A percentile compares a stretch with the other conserved stretches of the same genome.
These are phyloP conservation scores for Kluyveromyces lactis DNA, from an alignment of 805 yeast species.

Conservation along the genomic window DNA sequence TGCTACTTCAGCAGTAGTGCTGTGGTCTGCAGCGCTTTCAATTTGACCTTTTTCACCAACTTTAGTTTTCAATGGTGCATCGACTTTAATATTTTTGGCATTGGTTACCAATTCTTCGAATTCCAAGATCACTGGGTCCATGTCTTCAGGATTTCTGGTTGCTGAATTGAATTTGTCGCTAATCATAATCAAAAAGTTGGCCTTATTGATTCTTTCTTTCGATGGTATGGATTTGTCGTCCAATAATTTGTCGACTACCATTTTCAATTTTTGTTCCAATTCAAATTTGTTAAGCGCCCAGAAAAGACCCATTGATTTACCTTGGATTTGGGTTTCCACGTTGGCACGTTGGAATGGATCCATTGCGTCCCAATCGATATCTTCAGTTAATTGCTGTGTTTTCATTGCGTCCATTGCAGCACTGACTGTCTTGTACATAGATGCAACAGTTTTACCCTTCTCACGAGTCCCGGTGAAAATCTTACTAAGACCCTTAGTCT, in stretches of 20 bases:
- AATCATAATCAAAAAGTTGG: slow-evolving; percentile 66
- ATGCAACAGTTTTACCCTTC: slow-evolving; percentile 74
- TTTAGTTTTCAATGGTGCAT: slow-evolving; percentile 2
- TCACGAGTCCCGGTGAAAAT: slow-evolving; percentile 74
- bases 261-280: slow-evolving; percentile 68
- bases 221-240: slow-evolving; percentile 56
- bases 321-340: slow-evolving; percentile 73
- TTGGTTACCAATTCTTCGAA: slow-evolving; percentile 83
- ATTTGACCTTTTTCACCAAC: neutral
- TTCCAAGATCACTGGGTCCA: slow-evolving; percentile 72
- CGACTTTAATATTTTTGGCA: slow-evolving; percentile 1
- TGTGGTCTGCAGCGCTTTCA: too few relatives aligned
- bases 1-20: too few relatives aligned
- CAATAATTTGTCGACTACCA: slow-evolving; percentile 71
- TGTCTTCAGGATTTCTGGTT: slow-evolving; percentile 75
- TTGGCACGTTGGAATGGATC: slow-evolving; percentile 61
- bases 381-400: slow-evolving; percentile 64
- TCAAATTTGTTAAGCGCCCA: slow-evolving; percentile 94
- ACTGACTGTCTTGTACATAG: slow-evolving; percentile 73
- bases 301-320: slow-evolving; percentile 86
- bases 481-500: slow-evolving; percentile 81
- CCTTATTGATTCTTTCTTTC: slow-evolving; percentile 60
- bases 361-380: slow-evolving; percentile 53
- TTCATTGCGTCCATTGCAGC: slow-evolving; percentile 84
- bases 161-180: slow-evolving; percentile 64